Conservation (phyloP, 192 early-diverging fungal species). For the Coemansia sp. region DNA sequence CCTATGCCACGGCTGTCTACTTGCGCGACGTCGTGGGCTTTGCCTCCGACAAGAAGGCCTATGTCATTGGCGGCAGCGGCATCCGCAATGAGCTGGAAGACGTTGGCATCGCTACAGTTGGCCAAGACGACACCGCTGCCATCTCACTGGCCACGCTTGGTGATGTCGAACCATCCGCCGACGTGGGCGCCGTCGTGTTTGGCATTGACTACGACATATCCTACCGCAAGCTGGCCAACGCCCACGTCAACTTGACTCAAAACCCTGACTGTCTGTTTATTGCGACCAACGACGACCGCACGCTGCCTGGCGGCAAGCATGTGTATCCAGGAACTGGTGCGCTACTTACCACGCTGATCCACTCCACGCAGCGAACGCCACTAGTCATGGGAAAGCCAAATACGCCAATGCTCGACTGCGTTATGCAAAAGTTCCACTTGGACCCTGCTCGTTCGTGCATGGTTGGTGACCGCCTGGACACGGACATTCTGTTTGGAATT, state of each 20-base stretch:
- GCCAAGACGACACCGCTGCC: constrained; percentile 59
- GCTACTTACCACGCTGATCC: constrained; percentile 72
- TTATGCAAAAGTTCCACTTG: constrained; percentile 80
- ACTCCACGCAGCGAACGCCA: constrained; percentile 81
- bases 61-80: constrained; percentile 88
- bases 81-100: constrained; percentile 83
- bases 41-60: constrained; percentile 87
- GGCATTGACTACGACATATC: constrained; percentile 94
- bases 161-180: constrained; percentile 64
- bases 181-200: constrained; percentile 89
- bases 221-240: constrained; percentile 92
- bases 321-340: constrained; percentile 86
- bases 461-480: constrained; percentile 96
- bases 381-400: constrained; percentile 93
- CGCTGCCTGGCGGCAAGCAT: constrained; percentile 79
- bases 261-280: constrained; percentile 81
- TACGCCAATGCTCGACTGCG: constrained; percentile 91
- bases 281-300: constrained; percentile 91
- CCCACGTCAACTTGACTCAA: constrained; percentile 78
- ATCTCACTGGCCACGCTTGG: constrained; percentile 60
- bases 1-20: constrained; percentile 93
- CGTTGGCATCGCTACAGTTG: constrained; percentile 72
- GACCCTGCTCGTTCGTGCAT: constrained; percentile 86
- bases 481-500: constrained; percentile 95
- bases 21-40: constrained; percentile 82